These are phyloP conservation scores for Copromyces sp. DNA, from an alignment of 495 filamentous ascomycete genomes.

Conservation along the genomic window DNA sequence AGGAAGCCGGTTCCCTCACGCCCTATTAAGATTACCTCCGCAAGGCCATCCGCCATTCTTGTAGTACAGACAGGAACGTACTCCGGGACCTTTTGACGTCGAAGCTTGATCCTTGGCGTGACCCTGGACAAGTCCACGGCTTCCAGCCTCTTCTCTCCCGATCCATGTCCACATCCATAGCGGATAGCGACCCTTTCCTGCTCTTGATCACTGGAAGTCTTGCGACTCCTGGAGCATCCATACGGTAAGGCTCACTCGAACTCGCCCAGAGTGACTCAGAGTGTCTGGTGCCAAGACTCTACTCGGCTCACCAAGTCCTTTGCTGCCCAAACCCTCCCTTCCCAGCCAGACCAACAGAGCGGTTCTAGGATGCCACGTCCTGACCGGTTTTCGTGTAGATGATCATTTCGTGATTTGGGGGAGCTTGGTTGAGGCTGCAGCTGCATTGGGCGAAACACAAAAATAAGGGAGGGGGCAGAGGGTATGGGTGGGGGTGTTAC, in stretches of 20 bases:
- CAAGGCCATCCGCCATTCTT: constrained; percentile 18
- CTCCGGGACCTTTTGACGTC: constrained; percentile 13
- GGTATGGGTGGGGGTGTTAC: neutral
- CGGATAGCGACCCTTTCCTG: constrained; percentile 2
- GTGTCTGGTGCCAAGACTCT: neutral
- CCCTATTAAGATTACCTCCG: constrained; percentile 39
- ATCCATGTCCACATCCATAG: constrained; percentile 4
- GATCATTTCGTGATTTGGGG: neutral
- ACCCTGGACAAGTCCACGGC: constrained; percentile 1
- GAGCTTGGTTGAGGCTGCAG: neutral
- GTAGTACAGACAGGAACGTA: constrained; percentile 33
- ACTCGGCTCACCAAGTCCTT: neutral
- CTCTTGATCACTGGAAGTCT: constrained; percentile 3
- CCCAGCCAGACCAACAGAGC: neutral
- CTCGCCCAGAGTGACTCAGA: neutral
- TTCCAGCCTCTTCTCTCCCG: constrained; percentile 17
- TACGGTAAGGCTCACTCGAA: neutral
- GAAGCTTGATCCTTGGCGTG: constrained; percentile 13
- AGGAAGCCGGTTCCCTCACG: constrained; percentile 18
- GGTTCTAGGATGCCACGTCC: neutral
- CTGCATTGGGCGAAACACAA: neutral
- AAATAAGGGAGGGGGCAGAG: neutral
- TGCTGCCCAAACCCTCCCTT: neutral
- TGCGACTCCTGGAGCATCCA: neutral
- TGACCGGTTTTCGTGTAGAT: neutral